These are phyloP conservation scores for Zygotorulaspora florentina DNA, from an alignment of 805 yeast species.

Conservation along the genomic window DNA sequence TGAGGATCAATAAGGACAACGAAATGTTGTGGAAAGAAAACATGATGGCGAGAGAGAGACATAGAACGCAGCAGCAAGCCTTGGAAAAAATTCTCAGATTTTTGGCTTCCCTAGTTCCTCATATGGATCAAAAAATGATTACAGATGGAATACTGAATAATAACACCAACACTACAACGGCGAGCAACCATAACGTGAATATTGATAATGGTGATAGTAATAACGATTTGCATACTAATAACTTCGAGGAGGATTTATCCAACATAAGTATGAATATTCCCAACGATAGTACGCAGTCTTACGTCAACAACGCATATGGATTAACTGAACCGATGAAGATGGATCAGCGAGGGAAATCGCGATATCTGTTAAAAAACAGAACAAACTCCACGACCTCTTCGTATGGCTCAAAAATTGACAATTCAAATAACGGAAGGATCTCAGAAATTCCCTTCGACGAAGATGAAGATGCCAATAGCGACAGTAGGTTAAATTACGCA, in stretches of 20 bases:
- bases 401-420: not conserved
- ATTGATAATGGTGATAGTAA: not conserved
- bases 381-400: conserved; percentile 15
- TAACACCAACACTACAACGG: conserved; percentile 1
- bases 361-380: conserved; percentile 26
- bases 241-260: not conserved
- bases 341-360: conserved; percentile 3
- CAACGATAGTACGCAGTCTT: not conserved
- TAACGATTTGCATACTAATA: not conserved
- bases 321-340: not conserved
- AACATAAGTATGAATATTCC: not conserved
- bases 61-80: conserved; percentile 81
- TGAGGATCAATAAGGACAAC: conserved; percentile 81
- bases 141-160: conserved; percentile 22
- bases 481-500: not conserved
- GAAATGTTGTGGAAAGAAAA: conserved; percentile 90
- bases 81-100: conserved; percentile 83
- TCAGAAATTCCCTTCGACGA: conserved; percentile 28
- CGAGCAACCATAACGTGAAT: not conserved
- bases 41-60: conserved; percentile 74
- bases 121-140: conserved; percentile 30
- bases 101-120: conserved; percentile 60
- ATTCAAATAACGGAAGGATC: conserved; percentile 15
- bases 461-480: conserved; percentile 11
- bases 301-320: not conserved